phyloP scores from a whole-genome alignment of 176 grass and related monocot species.

The Bolboschoenus planiculmis region DNA sequence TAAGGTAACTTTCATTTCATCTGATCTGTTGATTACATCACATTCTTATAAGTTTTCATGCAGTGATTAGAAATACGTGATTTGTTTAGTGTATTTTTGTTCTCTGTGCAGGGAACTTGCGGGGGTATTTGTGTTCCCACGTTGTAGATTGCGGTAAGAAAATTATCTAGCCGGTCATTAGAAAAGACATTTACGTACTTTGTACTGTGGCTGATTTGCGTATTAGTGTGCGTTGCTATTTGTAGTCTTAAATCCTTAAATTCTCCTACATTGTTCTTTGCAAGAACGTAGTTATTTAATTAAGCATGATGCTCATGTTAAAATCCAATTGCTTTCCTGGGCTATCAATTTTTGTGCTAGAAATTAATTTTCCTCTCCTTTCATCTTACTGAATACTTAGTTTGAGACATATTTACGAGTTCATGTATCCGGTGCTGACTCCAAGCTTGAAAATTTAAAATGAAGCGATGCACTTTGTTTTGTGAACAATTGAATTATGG shows the following conservation, averaged over 20 bases:
- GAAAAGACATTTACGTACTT: background rate
- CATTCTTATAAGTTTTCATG: background rate
- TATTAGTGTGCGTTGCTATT: conserved; percentile 2
- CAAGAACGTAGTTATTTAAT: conserved; percentile 10
- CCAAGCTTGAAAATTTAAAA: too few species aligned
- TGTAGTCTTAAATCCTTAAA: background rate
- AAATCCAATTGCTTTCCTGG: background rate
- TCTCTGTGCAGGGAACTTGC: background rate
- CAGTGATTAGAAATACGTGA: background rate
- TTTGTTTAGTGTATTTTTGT: background rate
- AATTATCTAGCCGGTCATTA: conserved; percentile 1
- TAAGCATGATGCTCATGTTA: background rate
- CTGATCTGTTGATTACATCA: background rate
- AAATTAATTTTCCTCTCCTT: background rate
- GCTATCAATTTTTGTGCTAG: background rate
- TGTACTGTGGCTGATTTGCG: background rate
- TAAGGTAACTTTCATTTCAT: background rate
- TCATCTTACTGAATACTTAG: background rate
- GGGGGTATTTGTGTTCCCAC: background rate
- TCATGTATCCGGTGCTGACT: too few species aligned
- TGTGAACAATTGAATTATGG: conserved; percentile 2
- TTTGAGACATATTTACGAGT: too few species aligned
- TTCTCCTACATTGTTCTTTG: conserved; percentile 2
- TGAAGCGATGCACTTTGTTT: background rate
- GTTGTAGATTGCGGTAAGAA: background rate